phyloP scores from a whole-genome alignment of 345 rosid species.

The Pistacia vera region DNA sequence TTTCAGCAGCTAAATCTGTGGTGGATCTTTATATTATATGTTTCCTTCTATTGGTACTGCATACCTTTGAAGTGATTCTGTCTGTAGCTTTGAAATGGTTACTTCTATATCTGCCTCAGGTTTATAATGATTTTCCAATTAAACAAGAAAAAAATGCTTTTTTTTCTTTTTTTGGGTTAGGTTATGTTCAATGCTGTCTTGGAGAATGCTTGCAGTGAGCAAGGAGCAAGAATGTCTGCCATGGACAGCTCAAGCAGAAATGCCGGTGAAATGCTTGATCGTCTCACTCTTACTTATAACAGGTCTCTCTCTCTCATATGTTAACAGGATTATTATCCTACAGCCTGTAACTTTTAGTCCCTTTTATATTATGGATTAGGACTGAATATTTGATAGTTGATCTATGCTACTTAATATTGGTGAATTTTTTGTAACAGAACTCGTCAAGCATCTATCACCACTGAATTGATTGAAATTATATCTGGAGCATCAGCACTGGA shows the following conservation, averaged over 20 bases:
- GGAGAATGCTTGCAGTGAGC: constrained; percentile 91
- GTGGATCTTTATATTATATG: not conserved
- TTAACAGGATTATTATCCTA: not conserved
- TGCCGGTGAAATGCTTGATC: constrained; percentile 98
- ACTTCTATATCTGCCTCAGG: not conserved
- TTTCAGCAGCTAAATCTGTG: not conserved
- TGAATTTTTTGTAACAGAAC: constrained; percentile 53
- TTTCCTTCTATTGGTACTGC: not conserved
- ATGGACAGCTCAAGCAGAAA: constrained; percentile 99
- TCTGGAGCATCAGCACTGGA: constrained; percentile 94
- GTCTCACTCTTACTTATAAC: constrained; percentile 84
- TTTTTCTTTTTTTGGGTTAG: constrained; percentile 31
- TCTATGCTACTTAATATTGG: not conserved
- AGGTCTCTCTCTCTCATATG: constrained; percentile 39
- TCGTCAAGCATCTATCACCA: constrained; percentile 98
- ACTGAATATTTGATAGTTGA: constrained; percentile 7
- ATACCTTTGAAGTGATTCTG: not conserved
- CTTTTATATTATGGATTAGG: constrained; percentile 3
- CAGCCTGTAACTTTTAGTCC: not conserved
- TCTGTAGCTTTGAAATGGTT: not conserved
- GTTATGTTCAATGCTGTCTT: constrained; percentile 89
- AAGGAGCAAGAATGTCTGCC: constrained; percentile 89
- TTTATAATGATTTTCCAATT: constrained; percentile 6
- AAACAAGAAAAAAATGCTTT: not conserved
- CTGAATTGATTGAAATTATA: constrained; percentile 95